These are phyloP conservation scores for Allium sativum DNA, from an alignment of 106 monocot species.

Conservation along the genomic window DNA sequence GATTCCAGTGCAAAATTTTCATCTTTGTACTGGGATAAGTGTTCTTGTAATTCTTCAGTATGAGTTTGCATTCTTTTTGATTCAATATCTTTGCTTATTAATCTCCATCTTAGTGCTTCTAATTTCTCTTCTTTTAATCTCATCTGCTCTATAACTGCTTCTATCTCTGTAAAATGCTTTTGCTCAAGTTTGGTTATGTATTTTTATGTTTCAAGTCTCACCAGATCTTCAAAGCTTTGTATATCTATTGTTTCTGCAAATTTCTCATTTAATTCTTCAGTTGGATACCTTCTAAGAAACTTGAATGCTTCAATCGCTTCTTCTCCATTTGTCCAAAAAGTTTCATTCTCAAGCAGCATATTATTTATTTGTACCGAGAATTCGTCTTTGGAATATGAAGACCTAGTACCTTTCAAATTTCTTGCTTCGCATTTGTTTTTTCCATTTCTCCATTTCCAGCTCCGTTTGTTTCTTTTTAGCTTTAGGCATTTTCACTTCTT, in stretches of 20 bases:
- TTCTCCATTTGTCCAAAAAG: background rate
- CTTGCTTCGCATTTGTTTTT: conserved; percentile 24
- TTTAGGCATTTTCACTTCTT: conserved; percentile 59
- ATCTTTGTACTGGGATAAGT: conserved; percentile 28
- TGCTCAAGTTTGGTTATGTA: conserved; percentile 28
- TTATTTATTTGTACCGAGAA: conserved; percentile 12
- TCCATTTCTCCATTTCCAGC: conserved; percentile 60
- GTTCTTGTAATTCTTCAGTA: conserved; percentile 44
- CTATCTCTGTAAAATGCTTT: conserved; percentile 54
- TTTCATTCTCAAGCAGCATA: conserved; percentile 19
- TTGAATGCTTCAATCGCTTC: conserved; percentile 5
- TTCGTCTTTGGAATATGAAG: conserved; percentile 7
- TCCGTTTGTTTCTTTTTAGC: conserved; percentile 74
- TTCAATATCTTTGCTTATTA: conserved; percentile 58
- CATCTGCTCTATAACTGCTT: conserved; percentile 79
- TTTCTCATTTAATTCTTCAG: conserved; percentile 21
- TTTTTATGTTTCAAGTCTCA: conserved; percentile 48
- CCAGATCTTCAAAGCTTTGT: conserved; percentile 52
- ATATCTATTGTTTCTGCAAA: conserved; percentile 18
- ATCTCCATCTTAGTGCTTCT: conserved; percentile 41
- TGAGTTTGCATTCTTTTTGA: conserved; percentile 50
- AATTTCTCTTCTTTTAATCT: conserved; percentile 77
- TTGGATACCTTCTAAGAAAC: conserved; percentile 19
- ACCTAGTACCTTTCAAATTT: conserved; percentile 14
- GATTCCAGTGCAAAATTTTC: conserved; percentile 45